These are phyloP conservation scores for Phyllosticta citribraziliensis DNA, from an alignment of 2,329 filamentous ascomycete species.

Conservation along the genomic window DNA sequence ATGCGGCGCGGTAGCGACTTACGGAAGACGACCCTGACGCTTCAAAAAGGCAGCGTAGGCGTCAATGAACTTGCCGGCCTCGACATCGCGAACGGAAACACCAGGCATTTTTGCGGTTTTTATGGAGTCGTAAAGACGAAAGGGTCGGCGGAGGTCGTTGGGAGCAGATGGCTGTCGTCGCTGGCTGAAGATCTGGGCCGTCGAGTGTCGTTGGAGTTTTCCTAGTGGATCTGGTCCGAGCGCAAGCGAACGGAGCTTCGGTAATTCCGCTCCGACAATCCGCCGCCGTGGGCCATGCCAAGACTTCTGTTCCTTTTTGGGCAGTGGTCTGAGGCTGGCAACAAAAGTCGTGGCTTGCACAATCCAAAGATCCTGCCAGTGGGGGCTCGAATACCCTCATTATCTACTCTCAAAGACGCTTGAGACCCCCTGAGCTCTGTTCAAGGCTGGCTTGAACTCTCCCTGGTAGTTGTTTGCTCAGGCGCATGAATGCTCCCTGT, in stretches of 20 bases:
- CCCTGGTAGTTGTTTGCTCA: no score
- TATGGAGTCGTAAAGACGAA: background rate
- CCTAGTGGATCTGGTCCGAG: background rate
- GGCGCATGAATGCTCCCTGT: no score
- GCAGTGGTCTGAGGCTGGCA: no score
- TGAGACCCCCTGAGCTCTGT: no score
- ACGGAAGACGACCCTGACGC: background rate
- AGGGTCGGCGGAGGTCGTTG: background rate
- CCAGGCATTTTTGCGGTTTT: constrained; percentile 51
- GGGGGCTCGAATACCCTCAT: no score
- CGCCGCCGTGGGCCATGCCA: background rate
- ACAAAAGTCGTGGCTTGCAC: background rate
- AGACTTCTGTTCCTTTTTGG: background rate
- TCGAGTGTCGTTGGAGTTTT: background rate
- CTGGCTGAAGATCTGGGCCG: background rate
- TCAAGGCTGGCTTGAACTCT: no score
- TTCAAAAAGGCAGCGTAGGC: constrained; percentile 45
- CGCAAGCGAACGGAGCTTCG: background rate
- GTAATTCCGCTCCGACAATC: background rate
- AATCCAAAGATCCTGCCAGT: background rate
- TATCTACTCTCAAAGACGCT: no score
- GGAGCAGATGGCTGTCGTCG: background rate
- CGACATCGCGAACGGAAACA: constrained; percentile 75
- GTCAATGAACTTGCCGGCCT: constrained; percentile 84
- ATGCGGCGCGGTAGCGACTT: background rate